Base-by-base conservation (phyloP, 75 land plant genomes). In the Cunninghamia lanceolata region DNA sequence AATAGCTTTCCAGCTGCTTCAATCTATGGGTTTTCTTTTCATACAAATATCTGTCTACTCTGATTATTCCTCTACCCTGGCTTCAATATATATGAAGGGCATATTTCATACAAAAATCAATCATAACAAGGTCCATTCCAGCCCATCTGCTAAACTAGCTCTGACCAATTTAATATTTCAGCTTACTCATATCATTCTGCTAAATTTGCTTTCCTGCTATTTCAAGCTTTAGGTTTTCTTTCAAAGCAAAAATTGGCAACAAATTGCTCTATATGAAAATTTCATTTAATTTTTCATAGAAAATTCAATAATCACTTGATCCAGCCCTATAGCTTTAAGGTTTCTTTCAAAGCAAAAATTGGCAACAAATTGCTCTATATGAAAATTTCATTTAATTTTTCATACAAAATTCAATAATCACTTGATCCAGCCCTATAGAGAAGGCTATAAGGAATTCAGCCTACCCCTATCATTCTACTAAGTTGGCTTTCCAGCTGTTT, bases 401-500 rank as follows among this genome's bases (percentile, higher is more conserved):
- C 16, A 32, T 36, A 15, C 19, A 36, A 35, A 74, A 75, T 17
- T 75, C 78, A 75, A 17, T 34, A 38, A 75, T 75, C 1, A 35
- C 16, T 30, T 34, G 39, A 50, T 74, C 77, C 17, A 75, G 7
- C 15, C 39, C 19, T 14, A 13, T 2, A 50, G 16, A 50, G 15
- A 5, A 32, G 34, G 78, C 39, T 35, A 35, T 35, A 13, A 35
- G 15, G 9, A 6, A 68, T 9, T 68, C 8, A 9, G 30, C 30
- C 13, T 75, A 13, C 13, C n/a, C 30, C 8, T 21, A 71, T 71
- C 34, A 84, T 25, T 47, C 71, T 42, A 34, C 82, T 25, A 38
- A 68, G 35, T 6, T 36, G 21, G 40, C 93, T 36, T 96, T 94
- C 96, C 6, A 93, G 85, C 79, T 85, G 85, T 56, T 56, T 54